Base-by-base conservation (phyloP, 2,329 filamentous ascomycete genomes). In the Verticillium zaregamsianum region DNA sequence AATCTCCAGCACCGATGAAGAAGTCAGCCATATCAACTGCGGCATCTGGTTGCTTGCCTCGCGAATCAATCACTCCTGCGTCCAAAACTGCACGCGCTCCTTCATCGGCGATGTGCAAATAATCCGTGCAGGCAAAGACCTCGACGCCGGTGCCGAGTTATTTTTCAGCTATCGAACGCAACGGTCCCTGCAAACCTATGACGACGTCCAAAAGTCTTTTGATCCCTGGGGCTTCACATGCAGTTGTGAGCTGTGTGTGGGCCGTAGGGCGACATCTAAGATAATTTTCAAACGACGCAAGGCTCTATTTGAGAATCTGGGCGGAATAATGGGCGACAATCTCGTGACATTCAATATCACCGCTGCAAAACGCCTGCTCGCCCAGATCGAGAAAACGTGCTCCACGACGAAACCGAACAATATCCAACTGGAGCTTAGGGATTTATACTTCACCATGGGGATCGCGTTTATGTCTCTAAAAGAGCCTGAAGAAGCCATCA, bases 71-170 rank as follows among this genome's bases (percentile, higher is more conserved):
- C 83, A 86, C 64, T 76, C 75, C 12, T 87, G 84, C 67, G 20
- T 76, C 5, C 68, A 68, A 11, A 86, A 85, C 65, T 77, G 76
- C 20, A 63, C 62, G 0, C 79, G 79, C 17, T 69, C 76, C 1
- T 85, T 84, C 66, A 82, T 86, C 40, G 82, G 83, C 3, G 82
- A 87, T 65, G 76, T 86, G 73, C 74, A 77, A 64, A 74, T 86
- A 8, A 58, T 86, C 25, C 79, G 81, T 8, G 83, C 83, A 0
- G 70, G 76, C 0, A 66, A 66, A 11, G 76, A 82, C 54, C 68
- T 86, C 0, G 64, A 73, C 0, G 64, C 77, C 0, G 72, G 73
- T 32, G 77, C 81, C 0, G 83, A 87, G 68, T 65, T 87, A 7
- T 66, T 68, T 1, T 76, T 79, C 61, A 65, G 65, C 55, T 85